These are phyloP conservation scores for Phyllosticta citrichinensis DNA, from an alignment of 2,329 filamentous ascomycete species.

Conservation along the genomic window DNA sequence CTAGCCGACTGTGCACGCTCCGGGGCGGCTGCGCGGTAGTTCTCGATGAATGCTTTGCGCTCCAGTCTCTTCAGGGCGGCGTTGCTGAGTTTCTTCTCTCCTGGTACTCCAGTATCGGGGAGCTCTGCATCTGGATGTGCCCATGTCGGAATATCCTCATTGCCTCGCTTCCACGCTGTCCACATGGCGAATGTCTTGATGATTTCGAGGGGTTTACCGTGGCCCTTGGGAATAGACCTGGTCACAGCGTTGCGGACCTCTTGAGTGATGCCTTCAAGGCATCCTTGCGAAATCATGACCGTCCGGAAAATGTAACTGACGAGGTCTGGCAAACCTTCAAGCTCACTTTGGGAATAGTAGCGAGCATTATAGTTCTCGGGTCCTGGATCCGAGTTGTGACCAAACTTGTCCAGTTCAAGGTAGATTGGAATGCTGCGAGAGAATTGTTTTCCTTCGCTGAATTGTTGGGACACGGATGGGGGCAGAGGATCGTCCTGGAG, in stretches of 20 bases:
- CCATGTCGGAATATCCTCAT: conserved; percentile 53
- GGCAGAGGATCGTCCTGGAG: conserved; percentile 56
- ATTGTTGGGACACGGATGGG: conserved; percentile 42
- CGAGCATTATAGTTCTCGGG: conserved; percentile 47
- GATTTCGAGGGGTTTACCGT: conserved; percentile 50
- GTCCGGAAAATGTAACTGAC: conserved; percentile 53
- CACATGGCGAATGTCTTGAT: conserved; percentile 53
- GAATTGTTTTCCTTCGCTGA: conserved; percentile 47
- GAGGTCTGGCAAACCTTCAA: conserved; percentile 50
- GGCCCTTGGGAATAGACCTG: conserved; percentile 52
- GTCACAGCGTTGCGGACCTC: conserved; percentile 51
- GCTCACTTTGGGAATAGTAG: conserved; percentile 53
- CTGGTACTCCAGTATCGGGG: conserved; percentile 26
- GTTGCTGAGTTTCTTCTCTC: conserved; percentile 45
- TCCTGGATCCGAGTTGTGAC: conserved; percentile 41
- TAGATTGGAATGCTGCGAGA: conserved; percentile 46
- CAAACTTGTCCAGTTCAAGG: conserved; percentile 47
- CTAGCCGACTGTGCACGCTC: conserved; percentile 35
- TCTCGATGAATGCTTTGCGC: conserved; percentile 39
- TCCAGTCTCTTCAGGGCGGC: conserved; percentile 47
- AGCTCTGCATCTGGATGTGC: conserved; percentile 47
- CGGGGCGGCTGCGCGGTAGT: conserved; percentile 30
- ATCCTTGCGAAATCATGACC: conserved; percentile 50
- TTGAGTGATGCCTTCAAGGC: conserved; percentile 50
- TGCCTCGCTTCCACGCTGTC: conserved; percentile 58